These are phyloP conservation scores for Keithomyces neogunnii DNA, from an alignment of 2,329 filamentous ascomycete genomes.

Conservation along the genomic window DNA sequence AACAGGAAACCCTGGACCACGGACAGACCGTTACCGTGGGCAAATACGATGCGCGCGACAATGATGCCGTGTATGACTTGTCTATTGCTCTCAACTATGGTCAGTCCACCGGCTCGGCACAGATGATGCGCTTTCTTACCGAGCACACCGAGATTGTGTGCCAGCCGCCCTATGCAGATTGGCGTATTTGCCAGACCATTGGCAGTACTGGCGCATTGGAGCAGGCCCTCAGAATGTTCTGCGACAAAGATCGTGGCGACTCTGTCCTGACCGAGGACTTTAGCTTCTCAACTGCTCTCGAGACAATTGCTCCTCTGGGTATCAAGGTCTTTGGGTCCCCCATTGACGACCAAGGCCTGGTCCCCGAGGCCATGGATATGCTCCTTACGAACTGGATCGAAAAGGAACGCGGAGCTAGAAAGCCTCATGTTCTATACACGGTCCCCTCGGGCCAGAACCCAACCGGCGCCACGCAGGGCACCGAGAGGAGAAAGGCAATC, in stretches of 20 bases:
- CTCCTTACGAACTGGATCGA: slow-evolving; percentile 43
- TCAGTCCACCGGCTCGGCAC: slow-evolving; percentile 75
- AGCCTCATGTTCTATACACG: slow-evolving; percentile 50
- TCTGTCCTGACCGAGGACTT: slow-evolving; percentile 82
- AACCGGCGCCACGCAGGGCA: slow-evolving; percentile 73
- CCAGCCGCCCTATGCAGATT: slow-evolving; percentile 81
- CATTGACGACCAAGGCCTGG: slow-evolving; percentile 45
- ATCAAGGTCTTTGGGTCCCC: slow-evolving; percentile 40
- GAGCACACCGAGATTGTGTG: slow-evolving; percentile 94
- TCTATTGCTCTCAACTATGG: slow-evolving; percentile 89
- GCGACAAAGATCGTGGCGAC: slow-evolving; percentile 59
- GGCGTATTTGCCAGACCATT: slow-evolving; percentile 74
- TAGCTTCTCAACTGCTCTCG: slow-evolving; percentile 69
- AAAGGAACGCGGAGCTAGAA: slow-evolving; percentile 32
- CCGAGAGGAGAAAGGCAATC: slow-evolving; percentile 58
- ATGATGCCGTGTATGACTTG: slow-evolving; percentile 55
- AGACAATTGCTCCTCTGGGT: slow-evolving; percentile 47
- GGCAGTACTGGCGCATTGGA: slow-evolving; percentile 85
- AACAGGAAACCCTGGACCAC: slow-evolving; percentile 52
- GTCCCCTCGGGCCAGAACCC: slow-evolving; percentile 80
- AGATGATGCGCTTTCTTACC: slow-evolving; percentile 81
- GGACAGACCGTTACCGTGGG: slow-evolving; percentile 59
- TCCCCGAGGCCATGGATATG: slow-evolving; percentile 43
- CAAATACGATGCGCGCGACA: slow-evolving; percentile 73
- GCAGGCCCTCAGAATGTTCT: slow-evolving; percentile 74